Percentiles rank a stretch among this genome's conserved stretches.
These are phyloP conservation scores for Lodderomyces theae DNA, from an alignment of 1,139 yeast genomes.

Conservation along the genomic window DNA sequence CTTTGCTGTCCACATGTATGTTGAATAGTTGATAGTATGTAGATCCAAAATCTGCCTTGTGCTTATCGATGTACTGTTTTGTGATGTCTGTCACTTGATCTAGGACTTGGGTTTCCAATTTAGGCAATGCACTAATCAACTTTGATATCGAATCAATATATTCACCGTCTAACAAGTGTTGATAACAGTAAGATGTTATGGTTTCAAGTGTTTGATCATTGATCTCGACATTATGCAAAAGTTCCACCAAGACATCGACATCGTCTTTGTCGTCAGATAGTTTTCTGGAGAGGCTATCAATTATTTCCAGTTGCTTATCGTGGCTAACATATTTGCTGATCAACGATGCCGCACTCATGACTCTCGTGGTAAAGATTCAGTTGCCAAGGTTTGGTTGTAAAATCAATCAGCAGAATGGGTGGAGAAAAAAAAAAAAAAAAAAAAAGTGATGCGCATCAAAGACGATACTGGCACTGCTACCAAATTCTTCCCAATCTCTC, in stretches of 20 bases:
- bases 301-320: conserved; percentile 25
- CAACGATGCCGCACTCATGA: conserved; percentile 21
- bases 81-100: conserved; percentile 12
- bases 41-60: conserved; percentile 10
- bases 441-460: no score
- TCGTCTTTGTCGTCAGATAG: conserved; percentile 18
- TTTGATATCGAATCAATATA: conserved; percentile 16
- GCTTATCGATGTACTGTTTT: conserved; percentile 9
- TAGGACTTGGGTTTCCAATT: conserved; percentile 19
- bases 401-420: no score
- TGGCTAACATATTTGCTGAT: conserved; percentile 30
- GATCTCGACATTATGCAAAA: conserved; percentile 28
- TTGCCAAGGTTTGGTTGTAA: neutral
- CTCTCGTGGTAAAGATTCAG: neutral
- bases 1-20: neutral
- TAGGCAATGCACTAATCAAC: conserved; percentile 20
- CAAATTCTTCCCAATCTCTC: no score
- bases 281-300: conserved; percentile 20
- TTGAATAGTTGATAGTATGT: conserved; percentile 6
- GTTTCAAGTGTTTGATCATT: neutral
- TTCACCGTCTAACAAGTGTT: conserved; percentile 7
- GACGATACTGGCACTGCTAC: no score
- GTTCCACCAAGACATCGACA: conserved; percentile 32
- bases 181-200: neutral
- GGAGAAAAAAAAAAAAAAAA: no score